Percentiles rank a stretch among this genome's conserved stretches.
phyloP scores from a whole-genome alignment of 2,329 filamentous ascomycete species.

The Sordariomycetes sp. region DNA sequence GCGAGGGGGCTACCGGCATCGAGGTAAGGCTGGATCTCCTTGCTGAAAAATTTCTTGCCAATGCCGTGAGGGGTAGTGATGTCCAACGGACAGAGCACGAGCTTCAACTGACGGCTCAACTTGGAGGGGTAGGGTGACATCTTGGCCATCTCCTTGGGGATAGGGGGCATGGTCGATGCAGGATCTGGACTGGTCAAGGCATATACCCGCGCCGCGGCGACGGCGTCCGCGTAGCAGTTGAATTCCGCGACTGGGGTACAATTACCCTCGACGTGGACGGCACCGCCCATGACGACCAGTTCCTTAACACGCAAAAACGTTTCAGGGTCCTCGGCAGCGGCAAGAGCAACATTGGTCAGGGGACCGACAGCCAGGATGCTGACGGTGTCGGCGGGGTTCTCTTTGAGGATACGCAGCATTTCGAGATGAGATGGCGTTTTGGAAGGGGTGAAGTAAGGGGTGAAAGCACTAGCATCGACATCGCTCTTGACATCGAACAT shows the following conservation, averaged over 20 bases:
- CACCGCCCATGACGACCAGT: conserved; percentile 91
- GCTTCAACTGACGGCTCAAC: conserved; percentile 53
- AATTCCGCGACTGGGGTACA: conserved; percentile 83
- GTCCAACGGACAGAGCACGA: conserved; percentile 69
- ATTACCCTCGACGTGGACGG: conserved; percentile 72
- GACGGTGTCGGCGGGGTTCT: conserved; percentile 75
- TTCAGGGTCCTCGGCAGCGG: conserved; percentile 80
- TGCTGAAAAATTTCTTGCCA: conserved; percentile 48
- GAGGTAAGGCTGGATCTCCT: conserved; percentile 44
- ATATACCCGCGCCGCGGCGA: conserved; percentile 68
- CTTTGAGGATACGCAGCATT: conserved; percentile 76
- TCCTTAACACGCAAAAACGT: conserved; percentile 85
- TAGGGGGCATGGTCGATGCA: conserved; percentile 68
- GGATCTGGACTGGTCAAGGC: conserved; percentile 69
- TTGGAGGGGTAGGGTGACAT: conserved; percentile 54
- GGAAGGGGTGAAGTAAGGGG: conserved; percentile 66
- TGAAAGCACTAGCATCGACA: conserved; percentile 32
- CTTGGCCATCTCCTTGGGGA: conserved; percentile 37
- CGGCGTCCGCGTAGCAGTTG: conserved; percentile 85
- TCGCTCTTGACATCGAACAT: conserved; percentile 41
- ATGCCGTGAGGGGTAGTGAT: conserved; percentile 66
- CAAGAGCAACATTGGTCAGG: conserved; percentile 85
- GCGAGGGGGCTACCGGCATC: conserved; percentile 62
- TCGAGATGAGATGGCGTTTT: conserved; percentile 68
- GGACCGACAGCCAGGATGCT: conserved; percentile 88